These are phyloP conservation scores for Didymella segeticola DNA, from an alignment of 2,329 filamentous ascomycete genomes.

Conservation along the genomic window DNA sequence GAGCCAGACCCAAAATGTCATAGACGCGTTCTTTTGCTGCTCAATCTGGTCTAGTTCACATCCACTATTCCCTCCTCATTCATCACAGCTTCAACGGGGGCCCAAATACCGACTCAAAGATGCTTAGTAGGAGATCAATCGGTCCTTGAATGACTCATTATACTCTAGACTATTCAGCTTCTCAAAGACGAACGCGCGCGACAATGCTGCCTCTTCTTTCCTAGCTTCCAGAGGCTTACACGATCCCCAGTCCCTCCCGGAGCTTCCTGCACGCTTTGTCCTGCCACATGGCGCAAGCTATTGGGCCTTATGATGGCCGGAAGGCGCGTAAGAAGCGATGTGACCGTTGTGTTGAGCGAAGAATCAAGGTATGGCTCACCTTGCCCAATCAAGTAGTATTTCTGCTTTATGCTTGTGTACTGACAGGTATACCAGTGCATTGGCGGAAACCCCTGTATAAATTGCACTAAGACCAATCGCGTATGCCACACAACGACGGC, in stretches of 20 bases:
- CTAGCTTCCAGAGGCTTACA: background rate
- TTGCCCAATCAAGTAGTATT: background rate
- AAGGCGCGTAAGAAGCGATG: slow-evolving; percentile 36
- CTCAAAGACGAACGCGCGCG: background rate
- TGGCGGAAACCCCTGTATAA: slow-evolving; percentile 31
- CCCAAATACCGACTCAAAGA: background rate
- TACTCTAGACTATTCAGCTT: too few relatives aligned
- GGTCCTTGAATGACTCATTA: background rate
- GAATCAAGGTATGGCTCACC: slow-evolving; percentile 26
- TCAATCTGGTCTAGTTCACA: background rate
- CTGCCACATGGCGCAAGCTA: slow-evolving; percentile 18
- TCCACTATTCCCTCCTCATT: background rate
- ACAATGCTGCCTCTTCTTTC: slow-evolving; percentile 5
- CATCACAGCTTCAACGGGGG: background rate
- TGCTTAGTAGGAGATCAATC: background rate
- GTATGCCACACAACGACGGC: slow-evolving; percentile 17
- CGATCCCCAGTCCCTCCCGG: background rate
- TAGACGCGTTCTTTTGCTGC: slow-evolving; percentile 1
- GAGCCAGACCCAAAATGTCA: background rate
- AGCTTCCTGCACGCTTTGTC: background rate
- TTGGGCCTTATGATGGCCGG: slow-evolving; percentile 40
- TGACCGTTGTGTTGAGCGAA: slow-evolving; percentile 33
- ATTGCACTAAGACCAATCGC: slow-evolving; percentile 27
- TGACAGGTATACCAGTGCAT: slow-evolving; percentile 23
- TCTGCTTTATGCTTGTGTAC: background rate